phyloP scores from a whole-genome alignment of 495 filamentous ascomycete species.

The Delitschia confertaspora region DNA sequence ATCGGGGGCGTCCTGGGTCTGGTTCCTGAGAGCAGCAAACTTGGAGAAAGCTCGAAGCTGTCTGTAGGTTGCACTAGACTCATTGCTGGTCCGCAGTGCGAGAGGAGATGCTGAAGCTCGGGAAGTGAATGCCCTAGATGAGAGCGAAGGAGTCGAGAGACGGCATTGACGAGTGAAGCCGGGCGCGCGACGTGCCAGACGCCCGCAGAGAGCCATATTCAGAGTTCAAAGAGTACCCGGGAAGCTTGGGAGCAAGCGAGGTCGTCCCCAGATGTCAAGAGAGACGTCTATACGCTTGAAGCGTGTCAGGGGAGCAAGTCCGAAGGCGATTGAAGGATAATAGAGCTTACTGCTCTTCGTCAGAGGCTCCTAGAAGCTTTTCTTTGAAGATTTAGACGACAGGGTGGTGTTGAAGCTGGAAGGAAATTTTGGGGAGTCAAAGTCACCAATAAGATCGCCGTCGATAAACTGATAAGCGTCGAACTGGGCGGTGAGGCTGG shows the following conservation, averaged over 20 bases:
- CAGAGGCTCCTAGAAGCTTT: slow-evolving; percentile 1
- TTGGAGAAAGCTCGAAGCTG: slow-evolving; percentile 25
- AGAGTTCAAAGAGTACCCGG: slow-evolving; percentile 5
- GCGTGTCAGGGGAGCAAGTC: neutral
- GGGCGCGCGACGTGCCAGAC: slow-evolving; percentile 27
- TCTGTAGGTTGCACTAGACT: slow-evolving; percentile 12
- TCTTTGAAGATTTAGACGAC: slow-evolving; percentile 3
- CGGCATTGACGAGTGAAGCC: slow-evolving; percentile 16
- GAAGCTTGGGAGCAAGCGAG: slow-evolving; percentile 21
- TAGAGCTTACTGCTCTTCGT: slow-evolving; percentile 5
- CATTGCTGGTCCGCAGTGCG: slow-evolving; percentile 8
- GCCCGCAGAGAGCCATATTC: slow-evolving; percentile 29
- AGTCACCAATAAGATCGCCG: slow-evolving; percentile 13
- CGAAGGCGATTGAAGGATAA: slow-evolving; percentile 12
- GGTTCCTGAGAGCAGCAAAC: slow-evolving; percentile 17
- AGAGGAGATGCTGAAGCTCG: slow-evolving; percentile 9
- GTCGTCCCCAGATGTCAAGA: too few relatives aligned
- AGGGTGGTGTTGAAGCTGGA: slow-evolving; percentile 5
- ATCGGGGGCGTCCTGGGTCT: slow-evolving; percentile 60
- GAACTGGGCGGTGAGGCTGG: slow-evolving; percentile 1
- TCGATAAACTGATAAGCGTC: slow-evolving; percentile 8
- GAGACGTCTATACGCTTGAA: too few relatives aligned
- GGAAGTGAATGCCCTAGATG: slow-evolving; percentile 15
- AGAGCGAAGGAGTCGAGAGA: slow-evolving; percentile 5
- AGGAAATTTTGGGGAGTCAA: slow-evolving; percentile 4